Conservation (phyloP, 2,329 filamentous ascomycete species). For the Xylariales sp. region DNA sequence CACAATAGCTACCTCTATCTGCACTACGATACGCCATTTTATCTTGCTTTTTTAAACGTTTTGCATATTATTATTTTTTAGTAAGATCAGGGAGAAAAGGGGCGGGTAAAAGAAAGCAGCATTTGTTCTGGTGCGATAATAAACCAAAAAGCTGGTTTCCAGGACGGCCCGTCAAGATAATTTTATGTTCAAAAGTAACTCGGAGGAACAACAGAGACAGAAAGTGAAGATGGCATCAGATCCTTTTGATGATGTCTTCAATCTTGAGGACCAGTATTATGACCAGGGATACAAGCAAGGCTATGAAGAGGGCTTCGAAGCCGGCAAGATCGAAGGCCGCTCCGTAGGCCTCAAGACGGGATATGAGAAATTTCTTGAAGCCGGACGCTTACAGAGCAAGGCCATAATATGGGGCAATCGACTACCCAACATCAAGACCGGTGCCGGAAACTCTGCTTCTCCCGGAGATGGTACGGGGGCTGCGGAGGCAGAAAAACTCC, state of each 20-base stretch:
- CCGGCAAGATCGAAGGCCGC: constrained; percentile 83
- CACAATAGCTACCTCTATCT: too few species aligned
- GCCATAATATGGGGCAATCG: constrained; percentile 81
- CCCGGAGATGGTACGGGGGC: too few species aligned
- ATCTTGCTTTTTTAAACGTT: too few species aligned
- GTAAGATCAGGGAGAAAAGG: too few species aligned
- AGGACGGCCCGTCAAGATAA: too few species aligned
- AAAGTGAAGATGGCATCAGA: constrained; percentile 29
- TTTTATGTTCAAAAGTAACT: too few species aligned
- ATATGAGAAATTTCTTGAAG: constrained; percentile 84
- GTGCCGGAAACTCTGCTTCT: neutral
- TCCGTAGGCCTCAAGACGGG: constrained; percentile 88
- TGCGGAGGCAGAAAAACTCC: constrained; percentile 27
- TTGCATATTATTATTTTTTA: too few species aligned
- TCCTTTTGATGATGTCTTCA: constrained; percentile 53
- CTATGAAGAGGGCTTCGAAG: constrained; percentile 66
- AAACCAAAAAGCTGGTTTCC: too few species aligned
- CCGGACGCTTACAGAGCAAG: constrained; percentile 74
- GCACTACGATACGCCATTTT: too few species aligned
- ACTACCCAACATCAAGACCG: constrained; percentile 4
- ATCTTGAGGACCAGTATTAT: constrained; percentile 70
- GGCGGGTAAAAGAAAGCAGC: too few species aligned
- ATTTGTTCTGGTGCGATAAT: too few species aligned
- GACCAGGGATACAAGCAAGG: constrained; percentile 76
- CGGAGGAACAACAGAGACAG: too few species aligned